A percentile compares a stretch with the other conserved stretches of the same genome.
Evolutionary conservation across 164 flowering plant genomes (phyloP).

Genomic region (Aristolochia contorta): DNA sequence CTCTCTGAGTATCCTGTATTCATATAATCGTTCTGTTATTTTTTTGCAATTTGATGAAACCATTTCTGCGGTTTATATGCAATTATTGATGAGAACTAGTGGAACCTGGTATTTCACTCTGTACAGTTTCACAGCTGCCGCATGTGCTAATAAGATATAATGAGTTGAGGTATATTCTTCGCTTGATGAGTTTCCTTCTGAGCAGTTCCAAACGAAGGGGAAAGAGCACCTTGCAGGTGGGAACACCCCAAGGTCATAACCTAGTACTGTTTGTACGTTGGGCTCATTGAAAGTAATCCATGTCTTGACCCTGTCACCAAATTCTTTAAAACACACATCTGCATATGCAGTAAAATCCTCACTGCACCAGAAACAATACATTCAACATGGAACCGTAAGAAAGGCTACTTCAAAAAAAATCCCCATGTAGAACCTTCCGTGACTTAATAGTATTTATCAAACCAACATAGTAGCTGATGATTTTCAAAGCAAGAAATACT

Average conservation of each 20-base stretch:
- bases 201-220: constrained; percentile 4
- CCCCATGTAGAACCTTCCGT: not conserved
- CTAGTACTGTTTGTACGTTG: constrained; percentile 4
- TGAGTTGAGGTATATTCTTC: constrained; percentile 13
- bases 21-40: no score
- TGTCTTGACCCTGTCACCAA: constrained; percentile 7
- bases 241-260: constrained; percentile 7
- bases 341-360: constrained; percentile 14
- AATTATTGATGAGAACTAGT: not conserved
- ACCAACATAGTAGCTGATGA: not conserved
- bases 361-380: constrained; percentile 5
- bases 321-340: constrained; percentile 10
- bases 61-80: no score
- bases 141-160: constrained; percentile 10
- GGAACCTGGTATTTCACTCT: constrained; percentile 14
- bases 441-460: not conserved
- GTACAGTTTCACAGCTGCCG: constrained; percentile 10
- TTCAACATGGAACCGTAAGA: no score
- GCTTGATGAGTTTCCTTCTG: constrained; percentile 9
- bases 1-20: constrained; percentile 3
- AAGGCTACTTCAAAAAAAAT: no score
- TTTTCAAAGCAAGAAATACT: not conserved
- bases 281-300: constrained; percentile 14
- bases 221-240: constrained; percentile 10
- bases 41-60: no score